A percentile compares a stretch with the other conserved stretches of the same genome.
These are phyloP conservation scores for Lepiota subincarnata DNA, from an alignment of 768 basidiomycete genomes.

Conservation along the genomic window DNA sequence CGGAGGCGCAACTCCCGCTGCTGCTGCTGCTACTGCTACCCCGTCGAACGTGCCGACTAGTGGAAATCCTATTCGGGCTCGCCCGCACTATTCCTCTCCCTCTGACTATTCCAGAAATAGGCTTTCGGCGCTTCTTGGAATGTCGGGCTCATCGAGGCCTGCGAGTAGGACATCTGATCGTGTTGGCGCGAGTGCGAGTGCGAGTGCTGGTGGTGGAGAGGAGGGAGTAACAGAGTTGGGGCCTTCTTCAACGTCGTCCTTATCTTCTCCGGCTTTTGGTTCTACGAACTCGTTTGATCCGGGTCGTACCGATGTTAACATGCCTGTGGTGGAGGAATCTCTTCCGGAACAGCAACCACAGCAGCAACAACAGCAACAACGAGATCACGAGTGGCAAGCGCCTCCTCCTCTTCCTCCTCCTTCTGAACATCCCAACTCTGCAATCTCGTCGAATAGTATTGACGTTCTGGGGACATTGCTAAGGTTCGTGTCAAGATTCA, in stretches of 20 bases:
- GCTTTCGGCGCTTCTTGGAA: constrained; percentile 25
- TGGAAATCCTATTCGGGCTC: not conserved
- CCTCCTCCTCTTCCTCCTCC: constrained; percentile 7
- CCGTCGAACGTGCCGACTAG: not conserved
- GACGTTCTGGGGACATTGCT: constrained; percentile 81
- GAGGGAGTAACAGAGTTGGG: constrained; percentile 1
- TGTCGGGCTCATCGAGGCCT: constrained; percentile 32
- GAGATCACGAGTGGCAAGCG: not conserved
- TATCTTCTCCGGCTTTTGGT: not conserved
- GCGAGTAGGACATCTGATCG: constrained; percentile 16
- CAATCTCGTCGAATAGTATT: constrained; percentile 69
- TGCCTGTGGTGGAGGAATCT: no score
- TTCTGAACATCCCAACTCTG: constrained; percentile 21
- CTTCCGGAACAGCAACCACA: not conserved
- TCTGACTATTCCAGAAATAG: constrained; percentile 19
- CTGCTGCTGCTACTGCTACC: not conserved
- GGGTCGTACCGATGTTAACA: no score
- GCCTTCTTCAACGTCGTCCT: not conserved
- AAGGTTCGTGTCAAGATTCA: constrained; percentile 44
- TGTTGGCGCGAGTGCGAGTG: no score
- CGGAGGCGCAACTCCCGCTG: no score
- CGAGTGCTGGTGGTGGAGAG: constrained; percentile 10
- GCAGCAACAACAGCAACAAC: constrained; percentile 12
- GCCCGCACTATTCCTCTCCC: not conserved
- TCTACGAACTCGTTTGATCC: no score